Percentiles rank a stretch among this genome's conserved stretches.
phyloP scores from a whole-genome alignment of 352 stramenopile species.

The Globisporangium orthogonon region DNA sequence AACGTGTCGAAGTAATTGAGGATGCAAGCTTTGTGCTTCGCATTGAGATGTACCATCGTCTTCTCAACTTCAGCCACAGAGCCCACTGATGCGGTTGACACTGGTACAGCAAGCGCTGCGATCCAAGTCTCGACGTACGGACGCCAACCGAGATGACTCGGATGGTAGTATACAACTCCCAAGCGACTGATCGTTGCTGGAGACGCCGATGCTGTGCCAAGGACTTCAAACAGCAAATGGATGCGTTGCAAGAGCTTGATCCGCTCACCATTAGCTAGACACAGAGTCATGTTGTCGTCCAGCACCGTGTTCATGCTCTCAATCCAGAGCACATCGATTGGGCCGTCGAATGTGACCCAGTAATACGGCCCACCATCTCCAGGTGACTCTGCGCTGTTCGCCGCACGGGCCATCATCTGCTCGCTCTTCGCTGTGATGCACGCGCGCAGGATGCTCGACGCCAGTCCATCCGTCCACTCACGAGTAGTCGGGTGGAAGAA shows the following conservation, averaged over 20 bases:
- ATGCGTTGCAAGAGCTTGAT: slow-evolving; percentile 84
- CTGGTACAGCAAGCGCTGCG: slow-evolving; percentile 26
- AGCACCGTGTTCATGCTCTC: slow-evolving; percentile 88
- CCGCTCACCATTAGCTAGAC: slow-evolving; percentile 83
- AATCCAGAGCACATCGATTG: slow-evolving; percentile 82
- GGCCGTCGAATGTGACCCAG: slow-evolving; percentile 84
- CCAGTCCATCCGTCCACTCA: slow-evolving; percentile 81
- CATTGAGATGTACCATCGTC: slow-evolving; percentile 16
- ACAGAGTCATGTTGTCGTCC: slow-evolving; percentile 89
- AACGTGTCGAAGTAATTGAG: slow-evolving; percentile 60
- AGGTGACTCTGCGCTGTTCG: slow-evolving; percentile 7
- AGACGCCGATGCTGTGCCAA: slow-evolving; percentile 85
- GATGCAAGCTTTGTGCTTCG: slow-evolving; percentile 33
- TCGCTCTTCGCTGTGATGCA: slow-evolving; percentile 74
- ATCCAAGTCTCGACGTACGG: slow-evolving; percentile 61
- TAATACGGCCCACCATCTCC: slow-evolving; percentile 38
- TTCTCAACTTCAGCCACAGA: neutral
- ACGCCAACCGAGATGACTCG: slow-evolving; percentile 51
- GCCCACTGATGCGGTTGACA: slow-evolving; percentile 14
- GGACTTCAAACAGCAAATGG: slow-evolving; percentile 91
- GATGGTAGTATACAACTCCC: slow-evolving; percentile 89
- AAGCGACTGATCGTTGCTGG: slow-evolving; percentile 90
- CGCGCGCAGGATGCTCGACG: slow-evolving; percentile 57
- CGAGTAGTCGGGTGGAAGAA: slow-evolving; percentile 79
- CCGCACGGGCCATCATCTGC: slow-evolving; percentile 22